These are phyloP conservation scores for Porogramme epimiltina DNA, from an alignment of 1,284 basidiomycete species.

Conservation along the genomic window DNA sequence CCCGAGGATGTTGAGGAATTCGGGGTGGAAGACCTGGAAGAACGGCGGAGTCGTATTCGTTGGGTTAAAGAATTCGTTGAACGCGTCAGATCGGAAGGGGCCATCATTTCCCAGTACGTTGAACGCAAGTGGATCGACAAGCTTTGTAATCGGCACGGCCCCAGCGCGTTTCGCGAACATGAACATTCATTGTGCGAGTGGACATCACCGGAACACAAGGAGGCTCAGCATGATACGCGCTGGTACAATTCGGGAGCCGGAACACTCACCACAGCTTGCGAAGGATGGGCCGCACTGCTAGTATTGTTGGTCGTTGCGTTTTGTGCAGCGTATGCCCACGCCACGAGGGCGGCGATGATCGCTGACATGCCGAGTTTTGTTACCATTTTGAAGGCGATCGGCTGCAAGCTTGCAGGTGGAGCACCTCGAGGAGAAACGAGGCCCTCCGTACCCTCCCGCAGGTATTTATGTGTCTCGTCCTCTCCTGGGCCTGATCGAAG, in stretches of 20 bases:
- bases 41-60: conserved; percentile 52
- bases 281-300: conserved; percentile 18
- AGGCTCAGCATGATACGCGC: conserved; percentile 1
- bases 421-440: no score
- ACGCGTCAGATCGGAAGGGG: conserved; percentile 31
- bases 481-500: no score
- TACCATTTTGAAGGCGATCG: conserved; percentile 9
- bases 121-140: conserved; percentile 32
- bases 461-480: no score
- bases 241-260: background rate
- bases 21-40: conserved; percentile 69
- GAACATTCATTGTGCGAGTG: no score
- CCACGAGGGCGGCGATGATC: conserved; percentile 7
- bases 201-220: background rate
- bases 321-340: conserved; percentile 12
- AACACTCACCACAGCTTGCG: conserved; percentile 26
- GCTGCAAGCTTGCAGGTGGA: no score
- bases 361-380: conserved; percentile 4
- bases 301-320: conserved; percentile 1
- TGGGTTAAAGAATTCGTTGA: conserved; percentile 38
- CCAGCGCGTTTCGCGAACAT: background rate
- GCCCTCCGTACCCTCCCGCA: no score
- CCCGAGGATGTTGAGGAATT: conserved; percentile 65
- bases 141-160: conserved; percentile 19
- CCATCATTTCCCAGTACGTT: conserved; percentile 34